phyloP scores from a whole-genome alignment of 164 flowering plant species.

The Dillenia turbinata region DNA sequence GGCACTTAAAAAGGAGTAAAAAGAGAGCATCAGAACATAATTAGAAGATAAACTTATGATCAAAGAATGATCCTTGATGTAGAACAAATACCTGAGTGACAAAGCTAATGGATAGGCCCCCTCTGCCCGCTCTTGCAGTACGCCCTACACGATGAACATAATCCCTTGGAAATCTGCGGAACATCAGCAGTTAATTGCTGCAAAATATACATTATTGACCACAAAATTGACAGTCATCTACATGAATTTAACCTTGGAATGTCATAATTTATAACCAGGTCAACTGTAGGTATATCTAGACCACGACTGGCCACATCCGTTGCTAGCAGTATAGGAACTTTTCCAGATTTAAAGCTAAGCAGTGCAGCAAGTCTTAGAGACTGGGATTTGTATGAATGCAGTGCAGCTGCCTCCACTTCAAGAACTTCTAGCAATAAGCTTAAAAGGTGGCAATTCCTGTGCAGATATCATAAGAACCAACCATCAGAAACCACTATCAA shows the following conservation, averaged over 20 bases:
- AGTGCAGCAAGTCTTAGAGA: conserved; percentile 76
- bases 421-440: conserved; percentile 81
- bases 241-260: conserved; percentile 65
- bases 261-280: conserved; percentile 89
- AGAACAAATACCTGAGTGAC: conserved; percentile 49
- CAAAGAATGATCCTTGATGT: no score
- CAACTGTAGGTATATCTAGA: conserved; percentile 95
- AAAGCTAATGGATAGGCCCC: conserved; percentile 79
- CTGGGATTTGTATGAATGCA: conserved; percentile 84
- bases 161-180: conserved; percentile 69
- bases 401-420: conserved; percentile 51
- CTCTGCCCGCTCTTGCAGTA: conserved; percentile 98
- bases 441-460: conserved; percentile 77
- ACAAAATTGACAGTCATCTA: not conserved
- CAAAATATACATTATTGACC: not conserved
- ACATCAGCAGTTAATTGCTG: not conserved
- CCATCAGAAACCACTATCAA: not conserved
- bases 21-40: no score
- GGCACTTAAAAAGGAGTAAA: no score
- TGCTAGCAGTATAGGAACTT: conserved; percentile 69
- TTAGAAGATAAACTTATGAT: no score
- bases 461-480: conserved; percentile 6
- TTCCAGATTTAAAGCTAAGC: conserved; percentile 80
- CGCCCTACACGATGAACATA: conserved; percentile 98
- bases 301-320: conserved; percentile 98